Percentiles rank a stretch among this genome's conserved stretches.
Conservation (phyloP, 2,329 filamentous ascomycete species). For the Arachnopeziza araneosa region DNA sequence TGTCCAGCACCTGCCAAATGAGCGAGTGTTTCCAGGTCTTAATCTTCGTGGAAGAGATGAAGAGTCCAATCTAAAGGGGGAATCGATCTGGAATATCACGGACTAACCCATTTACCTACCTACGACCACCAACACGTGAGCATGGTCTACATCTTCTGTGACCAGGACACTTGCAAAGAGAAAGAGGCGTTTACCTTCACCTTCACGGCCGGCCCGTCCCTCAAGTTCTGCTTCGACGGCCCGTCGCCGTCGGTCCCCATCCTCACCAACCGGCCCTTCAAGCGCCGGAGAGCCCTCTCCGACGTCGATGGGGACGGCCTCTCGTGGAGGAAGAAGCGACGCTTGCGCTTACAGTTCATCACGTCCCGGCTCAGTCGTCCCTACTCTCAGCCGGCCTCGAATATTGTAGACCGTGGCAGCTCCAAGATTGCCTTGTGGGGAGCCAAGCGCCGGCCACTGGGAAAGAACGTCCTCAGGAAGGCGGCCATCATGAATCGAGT, state of each 20-base stretch:
- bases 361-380: slow-evolving; percentile 66
- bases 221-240: slow-evolving; percentile 32
- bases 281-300: slow-evolving; percentile 30
- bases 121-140: slow-evolving; percentile 22
- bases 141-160: slow-evolving; percentile 26
- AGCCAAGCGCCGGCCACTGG: slow-evolving; percentile 41
- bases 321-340: slow-evolving; percentile 54
- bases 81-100: neutral
- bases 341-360: slow-evolving; percentile 56
- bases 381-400: slow-evolving; percentile 63
- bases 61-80: slow-evolving; percentile 23
- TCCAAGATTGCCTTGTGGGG: slow-evolving; percentile 40
- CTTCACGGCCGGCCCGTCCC: slow-evolving; percentile 28
- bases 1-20: slow-evolving; percentile 18
- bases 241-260: slow-evolving; percentile 21
- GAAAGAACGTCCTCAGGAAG: slow-evolving; percentile 51
- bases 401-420: slow-evolving; percentile 56
- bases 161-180: slow-evolving; percentile 4
- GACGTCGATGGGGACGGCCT: slow-evolving; percentile 30
- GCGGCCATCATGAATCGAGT: slow-evolving; percentile 62
- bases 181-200: slow-evolving; percentile 33
- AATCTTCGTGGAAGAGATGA: slow-evolving; percentile 30
- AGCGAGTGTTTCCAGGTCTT: slow-evolving; percentile 28
- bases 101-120: neutral
- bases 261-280: slow-evolving; percentile 21